Evolutionary conservation across 1,139 yeast genomes (phyloP), one percentile per base, ranked within the genome.

Genomic region (Candida sp.): DNA sequence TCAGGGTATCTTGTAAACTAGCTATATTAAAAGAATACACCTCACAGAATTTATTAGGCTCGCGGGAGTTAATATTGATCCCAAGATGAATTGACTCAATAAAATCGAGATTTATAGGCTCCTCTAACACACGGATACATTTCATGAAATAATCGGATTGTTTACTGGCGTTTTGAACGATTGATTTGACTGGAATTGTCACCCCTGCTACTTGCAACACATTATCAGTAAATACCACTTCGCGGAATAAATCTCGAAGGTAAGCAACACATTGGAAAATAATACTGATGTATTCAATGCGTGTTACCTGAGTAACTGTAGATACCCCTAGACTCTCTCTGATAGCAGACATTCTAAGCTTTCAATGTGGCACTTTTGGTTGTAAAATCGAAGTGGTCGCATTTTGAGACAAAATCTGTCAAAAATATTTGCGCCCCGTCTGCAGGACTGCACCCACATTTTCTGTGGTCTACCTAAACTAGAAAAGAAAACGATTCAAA

Each of bases 221-320:
- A n/a, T 22, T 21, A 19, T 15, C n/a, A 7, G 5, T 9, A 35
- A 11, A 22, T 21, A 15, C 22, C n/a, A 11, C 37, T 9, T 38
- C 44, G 25, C 25, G 34, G 25, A 43, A 45, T 19, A 43, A 34
- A 21, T 43, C 42, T n/a, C 49, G 30, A 35, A 42, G 21, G 33
- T 42, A 46, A 38, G 49, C 46, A 25, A 46, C 41, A 4, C 43
- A 36, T 8, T 36, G 21, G 21, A 46, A 36, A 2, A 45, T 25
- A 6, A 39, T 33, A 6, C 35, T 23, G 29, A 25, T 25, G 29
- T 6, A 25, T 6, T 25, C 29, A 25, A 25, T 25, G 9, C 29
- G 9, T 9, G 29, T n/a, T n/a, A n/a, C n/a, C n/a, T n/a, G n/a
- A n/a, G n/a, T n/a, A n/a, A n/a, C n/a, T n/a, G n/a, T n/a, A n/a